Conservation (phyloP, 306 rosid species). For the Cicer bijugum region DNA sequence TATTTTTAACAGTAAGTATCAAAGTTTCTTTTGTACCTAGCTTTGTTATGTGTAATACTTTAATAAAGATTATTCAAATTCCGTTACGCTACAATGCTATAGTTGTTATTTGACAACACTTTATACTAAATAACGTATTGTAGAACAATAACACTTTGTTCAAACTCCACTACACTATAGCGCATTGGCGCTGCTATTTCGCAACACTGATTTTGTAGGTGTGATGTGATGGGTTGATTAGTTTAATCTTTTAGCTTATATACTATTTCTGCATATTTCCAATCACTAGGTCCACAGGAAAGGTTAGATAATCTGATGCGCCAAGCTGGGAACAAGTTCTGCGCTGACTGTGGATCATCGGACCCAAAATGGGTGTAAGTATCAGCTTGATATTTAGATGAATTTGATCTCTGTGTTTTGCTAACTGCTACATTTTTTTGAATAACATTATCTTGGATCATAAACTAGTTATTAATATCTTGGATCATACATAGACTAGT, state of each 20-base stretch:
- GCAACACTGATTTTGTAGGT: neutral
- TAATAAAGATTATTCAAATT: neutral
- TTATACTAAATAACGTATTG: too few relatives aligned
- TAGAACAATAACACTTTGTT: too few relatives aligned
- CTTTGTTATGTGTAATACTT: neutral
- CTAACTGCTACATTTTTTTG: neutral
- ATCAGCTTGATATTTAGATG: slow-evolving; percentile 11
- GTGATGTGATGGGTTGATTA: slow-evolving; percentile 7
- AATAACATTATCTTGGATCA: slow-evolving; percentile 22
- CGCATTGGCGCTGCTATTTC: too few relatives aligned
- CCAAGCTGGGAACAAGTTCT: slow-evolving; percentile 69
- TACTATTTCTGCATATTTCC: slow-evolving; percentile 30
- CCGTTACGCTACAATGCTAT: too few relatives aligned
- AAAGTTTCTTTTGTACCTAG: neutral
- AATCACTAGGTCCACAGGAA: slow-evolving; percentile 64
- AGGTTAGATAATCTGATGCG: slow-evolving; percentile 70
- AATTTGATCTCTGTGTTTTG: slow-evolving; percentile 10
- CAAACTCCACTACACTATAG: too few relatives aligned
- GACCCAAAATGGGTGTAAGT: slow-evolving; percentile 99
- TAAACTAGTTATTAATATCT: slow-evolving; percentile 1
- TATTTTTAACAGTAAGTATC: neutral
- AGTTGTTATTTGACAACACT: too few relatives aligned
- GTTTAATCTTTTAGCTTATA: slow-evolving; percentile 5
- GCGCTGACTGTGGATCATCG: slow-evolving; percentile 93
- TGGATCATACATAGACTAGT: neutral